A percentile compares a stretch with the other conserved stretches of the same genome.
Evolutionary conservation across 192 early-diverging fungal species (phyloP).

Genomic region (Helicostylum pulchrum): DNA sequence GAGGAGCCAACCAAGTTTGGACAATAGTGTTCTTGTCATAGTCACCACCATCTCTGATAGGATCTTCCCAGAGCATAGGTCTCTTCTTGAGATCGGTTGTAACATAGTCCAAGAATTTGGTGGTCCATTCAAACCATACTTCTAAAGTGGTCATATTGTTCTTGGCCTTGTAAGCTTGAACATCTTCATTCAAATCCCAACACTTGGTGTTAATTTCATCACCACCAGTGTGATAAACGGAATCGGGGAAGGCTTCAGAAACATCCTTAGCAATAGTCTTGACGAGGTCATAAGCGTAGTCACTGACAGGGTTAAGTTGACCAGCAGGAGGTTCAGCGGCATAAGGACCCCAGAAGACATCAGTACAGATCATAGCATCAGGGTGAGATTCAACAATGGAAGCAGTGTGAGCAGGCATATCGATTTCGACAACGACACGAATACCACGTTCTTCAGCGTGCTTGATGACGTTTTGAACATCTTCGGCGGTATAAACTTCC

Average conservation of each 20-base stretch:
- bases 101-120: conserved; percentile 17
- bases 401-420: conserved; percentile 76
- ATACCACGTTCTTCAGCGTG: conserved; percentile 75
- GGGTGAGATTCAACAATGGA: conserved; percentile 46
- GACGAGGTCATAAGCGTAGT: conserved; percentile 55
- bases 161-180: conserved; percentile 22
- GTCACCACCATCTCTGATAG: conserved; percentile 41
- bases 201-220: conserved; percentile 72
- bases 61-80: conserved; percentile 80
- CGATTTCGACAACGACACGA: conserved; percentile 82
- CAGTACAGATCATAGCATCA: conserved; percentile 55
- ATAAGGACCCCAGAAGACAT: conserved; percentile 59
- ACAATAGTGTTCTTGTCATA: conserved; percentile 56
- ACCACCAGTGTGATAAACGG: conserved; percentile 70
- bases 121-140: conserved; percentile 25
- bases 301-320: conserved; percentile 70
- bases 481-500: conserved; percentile 66
- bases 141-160: conserved; percentile 21
- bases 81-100: conserved; percentile 30
- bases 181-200: conserved; percentile 42
- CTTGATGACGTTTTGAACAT: conserved; percentile 61
- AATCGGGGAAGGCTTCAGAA: conserved; percentile 62
- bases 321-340: conserved; percentile 79
- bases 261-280: conserved; percentile 59
- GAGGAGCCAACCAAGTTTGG: conserved; percentile 64